These are phyloP conservation scores for Acanthamoeba healyi DNA, from an alignment of 208 protist species.

Conservation along the genomic window DNA sequence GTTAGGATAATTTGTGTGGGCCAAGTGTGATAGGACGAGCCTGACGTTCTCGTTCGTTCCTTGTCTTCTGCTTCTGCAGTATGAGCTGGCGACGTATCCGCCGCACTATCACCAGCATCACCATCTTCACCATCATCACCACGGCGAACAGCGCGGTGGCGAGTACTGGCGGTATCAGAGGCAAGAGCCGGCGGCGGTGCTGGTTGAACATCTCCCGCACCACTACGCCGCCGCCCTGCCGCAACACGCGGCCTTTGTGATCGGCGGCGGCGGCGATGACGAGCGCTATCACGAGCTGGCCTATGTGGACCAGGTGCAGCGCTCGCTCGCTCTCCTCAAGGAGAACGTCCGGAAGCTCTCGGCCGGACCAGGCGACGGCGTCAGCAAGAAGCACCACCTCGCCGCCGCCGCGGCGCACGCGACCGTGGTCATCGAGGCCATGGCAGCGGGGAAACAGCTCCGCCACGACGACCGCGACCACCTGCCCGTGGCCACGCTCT, in stretches of 20 bases:
- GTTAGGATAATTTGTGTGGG: no score
- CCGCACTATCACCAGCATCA: not conserved
- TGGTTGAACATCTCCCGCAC: not conserved
- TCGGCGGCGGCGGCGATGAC: not conserved
- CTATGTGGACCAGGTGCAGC: conserved; percentile 10
- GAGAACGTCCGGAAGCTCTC: not conserved
- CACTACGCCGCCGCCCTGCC: not conserved
- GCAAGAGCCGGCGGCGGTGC: not conserved
- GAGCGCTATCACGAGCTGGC: not conserved
- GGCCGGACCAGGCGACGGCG: not conserved
- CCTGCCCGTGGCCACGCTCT: conserved; percentile 13
- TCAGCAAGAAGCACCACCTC: not conserved
- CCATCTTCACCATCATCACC: not conserved
- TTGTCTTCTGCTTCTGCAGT: not conserved
- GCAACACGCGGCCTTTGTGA: no score
- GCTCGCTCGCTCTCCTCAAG: not conserved
- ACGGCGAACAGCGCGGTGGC: not conserved
- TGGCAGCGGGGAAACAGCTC: not conserved
- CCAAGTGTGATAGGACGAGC: no score
- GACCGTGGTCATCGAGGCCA: not conserved
- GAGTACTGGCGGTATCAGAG: not conserved
- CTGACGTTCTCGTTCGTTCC: not conserved
- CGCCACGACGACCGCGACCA: not conserved
- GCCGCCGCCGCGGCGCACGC: not conserved
- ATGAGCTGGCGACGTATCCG: no score